Conservation (phyloP, 352 stramenopile species). For the Pythium vanterpoolii region DNA sequence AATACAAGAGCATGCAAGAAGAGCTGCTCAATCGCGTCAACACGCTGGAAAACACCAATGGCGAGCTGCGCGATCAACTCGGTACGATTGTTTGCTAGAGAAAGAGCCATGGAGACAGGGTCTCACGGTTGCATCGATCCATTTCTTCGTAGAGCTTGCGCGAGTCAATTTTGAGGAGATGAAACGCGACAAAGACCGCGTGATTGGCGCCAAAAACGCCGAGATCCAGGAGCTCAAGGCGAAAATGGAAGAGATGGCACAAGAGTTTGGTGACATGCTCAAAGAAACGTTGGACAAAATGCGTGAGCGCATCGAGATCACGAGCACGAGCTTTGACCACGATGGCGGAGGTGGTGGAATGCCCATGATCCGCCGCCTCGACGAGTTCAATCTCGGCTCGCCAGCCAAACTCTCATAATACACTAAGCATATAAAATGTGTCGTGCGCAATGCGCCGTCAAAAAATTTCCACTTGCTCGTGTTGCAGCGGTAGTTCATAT, state of each 20-base stretch:
- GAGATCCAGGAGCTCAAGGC: conserved; percentile 89
- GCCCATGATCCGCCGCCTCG: conserved; percentile 78
- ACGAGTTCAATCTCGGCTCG: conserved; percentile 84
- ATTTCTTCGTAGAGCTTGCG: conserved; percentile 53
- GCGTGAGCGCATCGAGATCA: conserved; percentile 93
- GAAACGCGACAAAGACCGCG: conserved; percentile 89
- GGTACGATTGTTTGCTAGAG: conserved; percentile 24
- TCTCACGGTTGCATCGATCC: background rate
- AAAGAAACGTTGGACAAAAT: conserved; percentile 95
- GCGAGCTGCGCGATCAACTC: conserved; percentile 91
- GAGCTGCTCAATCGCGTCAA: conserved; percentile 87
- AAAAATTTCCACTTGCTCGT: too few species aligned
- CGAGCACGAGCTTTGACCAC: conserved; percentile 86
- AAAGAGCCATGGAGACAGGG: background rate
- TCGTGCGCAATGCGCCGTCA: background rate
- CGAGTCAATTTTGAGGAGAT: conserved; percentile 87
- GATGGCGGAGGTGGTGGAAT: conserved; percentile 39
- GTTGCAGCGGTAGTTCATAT: too few species aligned
- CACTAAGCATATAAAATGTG: background rate
- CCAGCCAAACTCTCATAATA: conserved; percentile 32
- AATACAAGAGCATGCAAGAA: conserved; percentile 97
- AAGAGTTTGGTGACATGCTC: conserved; percentile 94
- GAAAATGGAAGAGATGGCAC: conserved; percentile 95
- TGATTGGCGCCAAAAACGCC: conserved; percentile 86
- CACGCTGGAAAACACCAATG: conserved; percentile 89